Evolutionary conservation across 805 yeast species (phyloP).

Genomic region (Blastobotrys robertii): DNA sequence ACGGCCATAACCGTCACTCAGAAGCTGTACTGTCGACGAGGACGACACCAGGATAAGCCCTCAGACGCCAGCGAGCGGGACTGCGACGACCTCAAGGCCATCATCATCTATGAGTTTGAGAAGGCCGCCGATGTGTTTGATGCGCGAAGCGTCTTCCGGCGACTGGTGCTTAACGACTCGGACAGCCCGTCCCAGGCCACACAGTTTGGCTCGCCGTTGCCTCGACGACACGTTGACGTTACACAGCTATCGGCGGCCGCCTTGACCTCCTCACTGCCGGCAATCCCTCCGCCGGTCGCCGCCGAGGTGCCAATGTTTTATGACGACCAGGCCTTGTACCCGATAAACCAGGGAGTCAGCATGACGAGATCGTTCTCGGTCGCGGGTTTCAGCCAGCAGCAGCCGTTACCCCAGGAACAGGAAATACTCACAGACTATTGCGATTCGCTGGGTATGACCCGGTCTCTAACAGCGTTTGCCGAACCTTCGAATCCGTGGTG

Average conservation of each 20-base stretch:
- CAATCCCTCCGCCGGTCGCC: background rate
- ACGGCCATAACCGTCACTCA: constrained; percentile 27
- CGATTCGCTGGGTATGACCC: constrained; percentile 13
- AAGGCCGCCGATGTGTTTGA: constrained; percentile 26
- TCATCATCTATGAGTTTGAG: constrained; percentile 28
- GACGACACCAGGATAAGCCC: background rate
- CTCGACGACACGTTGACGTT: background rate
- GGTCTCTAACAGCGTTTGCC: constrained; percentile 19
- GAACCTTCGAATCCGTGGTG: constrained; percentile 5
- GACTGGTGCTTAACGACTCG: constrained; percentile 11
- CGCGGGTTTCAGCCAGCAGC: constrained; percentile 8
- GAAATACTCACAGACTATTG: constrained; percentile 7
- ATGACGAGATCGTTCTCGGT: constrained; percentile 17
- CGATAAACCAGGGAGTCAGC: constrained; percentile 4
- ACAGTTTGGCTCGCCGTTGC: background rate
- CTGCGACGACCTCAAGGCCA: constrained; percentile 19
- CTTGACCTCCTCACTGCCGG: background rate
- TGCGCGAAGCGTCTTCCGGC: constrained; percentile 28
- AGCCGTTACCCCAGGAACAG: constrained; percentile 2
- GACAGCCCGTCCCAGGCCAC: background rate
- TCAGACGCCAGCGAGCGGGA: constrained; percentile 5
- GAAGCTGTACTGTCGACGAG: constrained; percentile 17
- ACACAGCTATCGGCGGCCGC: constrained; percentile 1
- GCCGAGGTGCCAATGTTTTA: background rate
- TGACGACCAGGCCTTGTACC: background rate